Evolutionary conservation across 257 asterid genomes (phyloP).

Genomic region (Primulina eburnea): DNA sequence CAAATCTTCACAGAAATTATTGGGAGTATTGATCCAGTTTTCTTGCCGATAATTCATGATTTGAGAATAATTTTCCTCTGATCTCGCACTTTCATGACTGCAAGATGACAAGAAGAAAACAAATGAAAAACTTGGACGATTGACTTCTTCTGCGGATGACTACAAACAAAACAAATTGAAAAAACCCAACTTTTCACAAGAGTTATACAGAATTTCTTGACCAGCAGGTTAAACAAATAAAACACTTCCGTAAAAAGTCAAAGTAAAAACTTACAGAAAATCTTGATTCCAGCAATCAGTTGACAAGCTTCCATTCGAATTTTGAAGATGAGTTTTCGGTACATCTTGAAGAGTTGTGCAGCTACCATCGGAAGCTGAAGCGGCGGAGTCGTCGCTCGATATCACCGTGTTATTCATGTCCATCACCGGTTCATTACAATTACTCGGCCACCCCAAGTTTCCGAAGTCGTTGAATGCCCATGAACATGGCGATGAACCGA

Average conservation of each 20-base stretch:
- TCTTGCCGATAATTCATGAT: constrained; percentile 39
- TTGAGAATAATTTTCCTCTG: constrained; percentile 44
- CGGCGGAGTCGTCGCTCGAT: constrained; percentile 42
- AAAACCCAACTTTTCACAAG: constrained; percentile 26
- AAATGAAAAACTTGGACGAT: constrained; percentile 20
- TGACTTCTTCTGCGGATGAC: constrained; percentile 26
- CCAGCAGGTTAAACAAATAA: constrained; percentile 1
- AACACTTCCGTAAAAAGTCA: neutral
- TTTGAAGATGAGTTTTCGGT: constrained; percentile 24
- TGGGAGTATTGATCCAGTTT: constrained; percentile 18
- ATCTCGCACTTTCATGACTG: constrained; percentile 48
- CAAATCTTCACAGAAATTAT: constrained; percentile 34
- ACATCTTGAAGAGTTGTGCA: constrained; percentile 27
- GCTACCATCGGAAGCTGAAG: constrained; percentile 41
- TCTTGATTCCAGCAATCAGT: constrained; percentile 48
- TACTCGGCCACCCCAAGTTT: constrained; percentile 41
- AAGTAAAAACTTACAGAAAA: constrained; percentile 41
- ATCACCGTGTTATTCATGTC: constrained; percentile 33
- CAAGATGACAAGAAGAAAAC: constrained; percentile 47
- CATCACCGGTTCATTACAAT: constrained; percentile 19
- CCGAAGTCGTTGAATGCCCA: constrained; percentile 39
- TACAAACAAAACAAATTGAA: constrained; percentile 31
- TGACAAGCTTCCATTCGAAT: neutral
- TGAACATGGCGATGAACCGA: constrained; percentile 52
- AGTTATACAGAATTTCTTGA: neutral